Base-by-base conservation (phyloP, 2,329 filamentous ascomycete species). In the Alternaria ethzedia region DNA sequence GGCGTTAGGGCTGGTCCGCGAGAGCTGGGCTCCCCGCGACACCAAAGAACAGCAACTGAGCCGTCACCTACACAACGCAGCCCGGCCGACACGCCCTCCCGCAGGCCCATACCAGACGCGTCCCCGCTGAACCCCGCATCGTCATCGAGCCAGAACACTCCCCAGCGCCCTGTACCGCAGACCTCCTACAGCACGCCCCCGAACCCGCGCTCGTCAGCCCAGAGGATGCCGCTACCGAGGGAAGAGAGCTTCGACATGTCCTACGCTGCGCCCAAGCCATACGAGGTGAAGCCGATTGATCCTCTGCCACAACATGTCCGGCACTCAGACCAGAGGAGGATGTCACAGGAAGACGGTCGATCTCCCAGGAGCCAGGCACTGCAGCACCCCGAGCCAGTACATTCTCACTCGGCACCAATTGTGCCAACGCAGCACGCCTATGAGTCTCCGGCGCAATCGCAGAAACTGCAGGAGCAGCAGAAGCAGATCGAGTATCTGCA, bases 361-460 rank as follows among this genome's bases (percentile, higher is more conserved):
- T 67, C 75, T 4, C 67, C 71, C 9, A 63, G 67, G 20, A 67
- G 60, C 8, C 73, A 71, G 36, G 64, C 69, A 5, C 72, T 72
- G 46, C 70, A 64, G 30, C 74, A 68, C n/a, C 70, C 69, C 8
- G 77, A 75, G 58, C 69, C 83, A 15, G 71, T 76, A 23, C 83
- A 85, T 64, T 78, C 82, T 2, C 78, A 83, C 63, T 85, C 82
- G n/a, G 82, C 82, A 8, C 83, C 83, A 1, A 65, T 73, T 11
- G 76, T 83, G 11, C 81, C 81, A 5, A 78, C 75, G 1, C 75
- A 77, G 44, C 67, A 72, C 46, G 57, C 54, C 46, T 74, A 76
- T 68, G 74, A 76, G 21, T 54, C 36, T 4, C 51, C 67, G 57
- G 32, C 56, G 43, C 59, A 56, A 21, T 51, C 59, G 51, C 63